Base-by-base conservation (phyloP, 352 stramenopile species). In the Globisporangium spinosum region DNA sequence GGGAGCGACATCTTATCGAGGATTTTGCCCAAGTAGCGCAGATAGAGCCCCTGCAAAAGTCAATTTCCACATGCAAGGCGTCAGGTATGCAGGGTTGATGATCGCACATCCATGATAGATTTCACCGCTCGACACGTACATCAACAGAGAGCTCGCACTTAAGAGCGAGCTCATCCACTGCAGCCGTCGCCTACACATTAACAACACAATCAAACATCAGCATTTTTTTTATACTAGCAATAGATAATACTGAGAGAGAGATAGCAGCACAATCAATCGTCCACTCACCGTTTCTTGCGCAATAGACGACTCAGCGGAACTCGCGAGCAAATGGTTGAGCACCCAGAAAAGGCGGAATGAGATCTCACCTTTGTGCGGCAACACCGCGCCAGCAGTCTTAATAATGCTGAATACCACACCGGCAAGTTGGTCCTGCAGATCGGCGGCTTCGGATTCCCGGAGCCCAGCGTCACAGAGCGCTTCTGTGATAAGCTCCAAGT, bases 321-420 rank as follows among this genome's bases (percentile, higher is more conserved):
- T 77, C 2, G 87, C 85, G 4, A 95, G 66, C 9, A 95, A 64
- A 63, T 93, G 82, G 43, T 75, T 93, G 43, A 95, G 70, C 13
- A 95, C 77, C 87, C 87, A 94, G 51, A 95, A 94, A 8, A 95
- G 73, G 8, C 83, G 79, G 51, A 95, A 94, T 3, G 69, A 74
- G 49, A 85, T 72, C 22, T 85, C 70, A n/a, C 84, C 77, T 45
- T 79, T 76, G 34, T 72, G 74, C 2, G 70, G 20, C 4, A 93
- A 63, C 55, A 89, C 27, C 15, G 74, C 51, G 8, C 70, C 75
- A 5, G 82, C 77, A 40, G 77, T 89, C 59, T 82, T 80, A 32
- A 93, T 70, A 65, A 93, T 80, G 55, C 77, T 93, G 6, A 68
- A 61, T n/a, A 87, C 70, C 1, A 93, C 85, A 6, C 78, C 65